Conservation (phyloP, 768 basidiomycete genomes). For the Lentinula edodes region DNA sequence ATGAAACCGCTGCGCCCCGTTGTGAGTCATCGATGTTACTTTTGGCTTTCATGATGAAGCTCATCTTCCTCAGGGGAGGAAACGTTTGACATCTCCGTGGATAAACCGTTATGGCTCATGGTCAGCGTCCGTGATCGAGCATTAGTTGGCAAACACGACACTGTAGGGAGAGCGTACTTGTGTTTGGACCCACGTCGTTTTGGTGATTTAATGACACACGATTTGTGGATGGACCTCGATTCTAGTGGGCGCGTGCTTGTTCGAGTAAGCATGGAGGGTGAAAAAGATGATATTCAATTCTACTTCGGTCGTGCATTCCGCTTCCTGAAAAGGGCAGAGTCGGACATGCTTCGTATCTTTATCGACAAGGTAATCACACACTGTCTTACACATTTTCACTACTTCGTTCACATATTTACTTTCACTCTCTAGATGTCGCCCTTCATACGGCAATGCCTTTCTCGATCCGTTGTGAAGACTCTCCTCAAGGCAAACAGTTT, state of each 20-base stretch:
- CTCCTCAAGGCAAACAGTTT: conserved; percentile 58
- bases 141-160: conserved; percentile 88
- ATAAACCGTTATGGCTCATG: conserved; percentile 95
- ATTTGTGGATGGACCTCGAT: conserved; percentile 89
- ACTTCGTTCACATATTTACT: not conserved
- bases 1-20: conserved; percentile 85
- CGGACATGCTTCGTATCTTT: conserved; percentile 93
- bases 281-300: conserved; percentile 97
- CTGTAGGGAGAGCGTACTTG: conserved; percentile 85
- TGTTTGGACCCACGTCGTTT: conserved; percentile 88
- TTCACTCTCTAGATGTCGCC: conserved; percentile 73
- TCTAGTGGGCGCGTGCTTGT: conserved; percentile 79
- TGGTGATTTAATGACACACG: conserved; percentile 85
- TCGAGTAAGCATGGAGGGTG: conserved; percentile 96
- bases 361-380: conserved; percentile 80
- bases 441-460: conserved; percentile 83
- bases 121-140: conserved; percentile 90
- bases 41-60: not conserved
- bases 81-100: conserved; percentile 91
- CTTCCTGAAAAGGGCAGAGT: conserved; percentile 86
- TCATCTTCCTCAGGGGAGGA: conserved; percentile 72
- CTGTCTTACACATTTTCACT: conserved; percentile 9
- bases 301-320: conserved; percentile 96
- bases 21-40: conserved; percentile 49
- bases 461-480: conserved; percentile 67